Evolutionary conservation across 2,329 filamentous ascomycete genomes (phyloP), one percentile per base, ranked within the genome.

Genomic region (Apiospora malaysiana): DNA sequence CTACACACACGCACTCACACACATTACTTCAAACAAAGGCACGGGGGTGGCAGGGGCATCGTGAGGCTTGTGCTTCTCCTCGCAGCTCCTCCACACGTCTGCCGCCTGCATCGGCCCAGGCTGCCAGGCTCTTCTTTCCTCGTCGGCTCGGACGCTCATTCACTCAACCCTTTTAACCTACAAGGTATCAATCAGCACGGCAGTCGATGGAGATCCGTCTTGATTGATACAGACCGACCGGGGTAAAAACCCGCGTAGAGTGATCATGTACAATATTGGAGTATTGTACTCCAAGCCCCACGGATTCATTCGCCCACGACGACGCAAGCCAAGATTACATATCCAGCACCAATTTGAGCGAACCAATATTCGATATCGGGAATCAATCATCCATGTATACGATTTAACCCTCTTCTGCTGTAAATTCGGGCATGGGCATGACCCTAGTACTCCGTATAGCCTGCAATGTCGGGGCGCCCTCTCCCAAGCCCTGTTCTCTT

Each of bases 241-340:
- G 56, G 56, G 56, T 63, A 40, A 63, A 63, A 40, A 32, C 56
- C 32, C 56, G 12, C 32, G 18, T 63, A 63, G 56, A 63, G 56
- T 63, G 56, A 63, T 40, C n/a, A 40, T 63, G 56, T 63, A 63
- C 40, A 40, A 40, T 63, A 63, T 59, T 59, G 51, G 51, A 40
- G 51, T 40, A 37, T 12, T 23, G 32, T 63, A 63, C 56, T 63
- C 56, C 56, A 63, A 63, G 56, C 56, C 56, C 56, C 56, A 63
- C 56, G 56, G 56, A 63, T 40, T 40, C 56, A 63, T 63, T 63
- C 32, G 56, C 27, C 32, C 27, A 63, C 56, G 56, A 63, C 56
- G 32, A n/a, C 56, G 56, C 56, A 63, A 63, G 21, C 32, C 56
- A 63, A 23, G 32, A 63, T 63, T 63, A 40, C 56, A 40, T 37